These are phyloP conservation scores for Cordyceps militaris DNA, from an alignment of 2,329 filamentous ascomycete genomes.

Conservation along the genomic window DNA sequence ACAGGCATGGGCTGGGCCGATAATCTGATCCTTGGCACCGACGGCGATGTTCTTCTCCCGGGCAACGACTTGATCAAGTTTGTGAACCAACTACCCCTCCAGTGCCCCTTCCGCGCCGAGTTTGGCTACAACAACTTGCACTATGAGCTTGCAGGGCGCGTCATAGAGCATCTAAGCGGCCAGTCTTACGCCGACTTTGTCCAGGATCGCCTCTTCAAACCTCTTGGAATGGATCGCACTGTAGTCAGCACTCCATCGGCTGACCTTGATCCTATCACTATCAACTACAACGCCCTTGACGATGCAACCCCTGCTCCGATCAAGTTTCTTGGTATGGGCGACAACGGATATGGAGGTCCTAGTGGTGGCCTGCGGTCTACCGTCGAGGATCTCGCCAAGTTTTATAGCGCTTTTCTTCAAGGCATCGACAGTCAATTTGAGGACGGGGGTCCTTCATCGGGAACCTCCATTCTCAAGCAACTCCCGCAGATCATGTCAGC, in stretches of 20 bases:
- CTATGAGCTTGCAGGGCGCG: neutral
- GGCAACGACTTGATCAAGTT: neutral
- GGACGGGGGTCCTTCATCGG: neutral
- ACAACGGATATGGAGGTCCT: neutral
- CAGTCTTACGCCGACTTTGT: neutral
- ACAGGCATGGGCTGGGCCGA: neutral
- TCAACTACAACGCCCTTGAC: neutral
- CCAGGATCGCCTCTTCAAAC: neutral
- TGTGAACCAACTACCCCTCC: neutral
- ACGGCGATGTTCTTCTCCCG: neutral
- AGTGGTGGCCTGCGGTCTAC: neutral
- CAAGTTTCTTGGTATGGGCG: neutral
- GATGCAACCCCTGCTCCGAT: neutral
- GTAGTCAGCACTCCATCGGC: neutral
- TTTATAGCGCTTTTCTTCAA: neutral
- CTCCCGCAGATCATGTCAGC: neutral
- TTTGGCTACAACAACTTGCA: neutral
- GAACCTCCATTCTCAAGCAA: neutral
- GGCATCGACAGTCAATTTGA: neutral
- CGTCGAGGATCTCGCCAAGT: neutral
- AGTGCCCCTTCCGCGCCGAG: neutral
- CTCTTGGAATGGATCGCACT: neutral
- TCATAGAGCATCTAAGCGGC: neutral
- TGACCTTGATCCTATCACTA: neutral
- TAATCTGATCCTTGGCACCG: neutral